Percentiles rank a stretch among this genome's conserved stretches.
Evolutionary conservation across 2,329 filamentous ascomycete species (phyloP).

Genomic region (Pezicula radicicola): DNA sequence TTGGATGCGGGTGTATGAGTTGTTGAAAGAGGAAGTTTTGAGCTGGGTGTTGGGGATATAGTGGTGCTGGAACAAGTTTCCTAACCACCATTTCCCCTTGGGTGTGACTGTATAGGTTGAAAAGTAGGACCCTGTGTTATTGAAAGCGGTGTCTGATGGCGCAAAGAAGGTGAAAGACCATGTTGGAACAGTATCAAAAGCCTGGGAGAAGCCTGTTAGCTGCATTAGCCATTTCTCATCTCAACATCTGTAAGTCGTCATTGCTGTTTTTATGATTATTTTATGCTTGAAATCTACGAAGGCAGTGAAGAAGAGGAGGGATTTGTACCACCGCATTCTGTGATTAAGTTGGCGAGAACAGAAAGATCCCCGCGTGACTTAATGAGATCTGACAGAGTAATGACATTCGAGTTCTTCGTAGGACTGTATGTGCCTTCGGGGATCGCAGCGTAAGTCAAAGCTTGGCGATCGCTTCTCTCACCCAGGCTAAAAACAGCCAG

Average conservation of each 20-base stretch:
- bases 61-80: conserved; percentile 20
- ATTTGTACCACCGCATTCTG: conserved; percentile 9
- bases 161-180: conserved; percentile 31
- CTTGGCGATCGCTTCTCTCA: conserved; percentile 2
- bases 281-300: not conserved
- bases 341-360: conserved; percentile 9
- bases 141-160: conserved; percentile 27
- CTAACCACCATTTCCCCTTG: conserved; percentile 27
- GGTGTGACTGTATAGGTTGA: conserved; percentile 20
- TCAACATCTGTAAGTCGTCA: not conserved
- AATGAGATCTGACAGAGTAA: conserved; percentile 10
- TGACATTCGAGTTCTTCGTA: conserved; percentile 2
- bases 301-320: not conserved
- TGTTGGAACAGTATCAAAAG: conserved; percentile 23
- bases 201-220: conserved; percentile 22
- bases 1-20: conserved; percentile 20
- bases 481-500: not conserved
- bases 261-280: not conserved
- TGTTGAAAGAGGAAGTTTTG: conserved; percentile 16
- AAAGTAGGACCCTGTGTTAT: conserved; percentile 26
- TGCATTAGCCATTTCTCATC: no score
- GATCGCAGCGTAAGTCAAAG: conserved; percentile 6
- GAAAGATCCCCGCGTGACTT: conserved; percentile 12
- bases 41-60: conserved; percentile 23
- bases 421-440: conserved; percentile 2